phyloP scores from a whole-genome alignment of 352 stramenopile genomes.

The Halophytophthora batemanensis region DNA sequence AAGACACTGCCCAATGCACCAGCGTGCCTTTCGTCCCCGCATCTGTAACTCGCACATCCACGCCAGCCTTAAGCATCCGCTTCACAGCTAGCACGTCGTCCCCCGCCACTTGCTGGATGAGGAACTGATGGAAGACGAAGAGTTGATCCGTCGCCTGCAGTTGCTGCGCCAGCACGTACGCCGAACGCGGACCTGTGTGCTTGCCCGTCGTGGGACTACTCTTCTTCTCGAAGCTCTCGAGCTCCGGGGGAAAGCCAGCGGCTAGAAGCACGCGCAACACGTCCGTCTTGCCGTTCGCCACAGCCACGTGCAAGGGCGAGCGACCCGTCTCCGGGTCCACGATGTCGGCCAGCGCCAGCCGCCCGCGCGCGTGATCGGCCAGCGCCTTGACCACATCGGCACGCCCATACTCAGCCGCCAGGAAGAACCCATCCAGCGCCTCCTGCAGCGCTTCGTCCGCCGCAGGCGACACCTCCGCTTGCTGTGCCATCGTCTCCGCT shows the following conservation, averaged over 20 bases:
- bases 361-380: slow-evolving; percentile 55
- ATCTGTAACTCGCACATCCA: slow-evolving; percentile 54
- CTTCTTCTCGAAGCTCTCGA: slow-evolving; percentile 28
- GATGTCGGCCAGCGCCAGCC: slow-evolving; percentile 44
- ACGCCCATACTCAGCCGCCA: slow-evolving; percentile 75
- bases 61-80: slow-evolving; percentile 57
- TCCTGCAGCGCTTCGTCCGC: slow-evolving; percentile 51
- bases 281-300: slow-evolving; percentile 70
- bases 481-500: background rate
- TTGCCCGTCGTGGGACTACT: background rate
- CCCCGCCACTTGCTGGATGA: slow-evolving; percentile 79
- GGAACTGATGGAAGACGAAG: slow-evolving; percentile 84
- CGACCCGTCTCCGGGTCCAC: slow-evolving; percentile 61
- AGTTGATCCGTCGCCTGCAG: slow-evolving; percentile 58
- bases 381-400: slow-evolving; percentile 86
- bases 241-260: slow-evolving; percentile 66
- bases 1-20: slow-evolving; percentile 79
- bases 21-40: slow-evolving; percentile 55
- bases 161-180: slow-evolving; percentile 65
- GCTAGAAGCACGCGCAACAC: slow-evolving; percentile 75
- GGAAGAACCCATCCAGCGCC: slow-evolving; percentile 77
- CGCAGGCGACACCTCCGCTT: background rate
- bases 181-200: slow-evolving; percentile 27
- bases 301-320: slow-evolving; percentile 75
- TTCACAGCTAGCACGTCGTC: slow-evolving; percentile 55